Evolutionary conservation across 257 asterid species (phyloP), one percentile per base, ranked within the genome.

Genomic region (Salvia splendens): DNA sequence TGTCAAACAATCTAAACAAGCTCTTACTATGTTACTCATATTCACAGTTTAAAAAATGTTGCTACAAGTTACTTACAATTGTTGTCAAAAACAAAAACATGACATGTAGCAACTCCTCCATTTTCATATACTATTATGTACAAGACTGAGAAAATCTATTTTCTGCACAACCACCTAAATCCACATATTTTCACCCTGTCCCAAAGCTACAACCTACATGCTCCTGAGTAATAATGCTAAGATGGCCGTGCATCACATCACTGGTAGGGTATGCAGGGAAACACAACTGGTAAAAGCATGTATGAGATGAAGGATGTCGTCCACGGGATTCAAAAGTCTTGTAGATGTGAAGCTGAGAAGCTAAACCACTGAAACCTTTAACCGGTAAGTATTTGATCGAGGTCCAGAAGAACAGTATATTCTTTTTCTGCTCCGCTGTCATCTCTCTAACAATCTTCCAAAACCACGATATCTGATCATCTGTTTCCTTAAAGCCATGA

Each of bases 181-280:
- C 54, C 68, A 43, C 73, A 12, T 16, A 2, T 20, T 45, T 68
- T 88, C 86, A 91, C 95, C 91, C 85, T 8, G 92, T 87, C 42
- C 99, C 99, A 61, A 93, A 93, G 92, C 97, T 90, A 87, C 89
- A 88, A 42, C 96, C 93, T 5, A 93, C 95, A 70, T 93, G 97
- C 74, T 93, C 96, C 74, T 87, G 98, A 57, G 96, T 82, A 62
- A 93, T 85, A 43, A 93, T 75, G 57, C 28, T 70, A 51, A 89
- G 87, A 5, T 94, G 94, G 8, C 81, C 82, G 16, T 61, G 73
- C 92, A 87, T 85, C 17, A 64, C 77, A 11, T 65, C 51, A 73
- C 69, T 51, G 7, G 86, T 73, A 15, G 91, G 81, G 70, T 94
- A 94, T 32, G 88, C 83, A 8, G 96, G 99, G 64, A 94, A 80